Evolutionary conservation across 108 stramenopile genomes (phyloP), one percentile per base, ranked within the genome.

Genomic region (Pseudonitzschia multistriata): DNA sequence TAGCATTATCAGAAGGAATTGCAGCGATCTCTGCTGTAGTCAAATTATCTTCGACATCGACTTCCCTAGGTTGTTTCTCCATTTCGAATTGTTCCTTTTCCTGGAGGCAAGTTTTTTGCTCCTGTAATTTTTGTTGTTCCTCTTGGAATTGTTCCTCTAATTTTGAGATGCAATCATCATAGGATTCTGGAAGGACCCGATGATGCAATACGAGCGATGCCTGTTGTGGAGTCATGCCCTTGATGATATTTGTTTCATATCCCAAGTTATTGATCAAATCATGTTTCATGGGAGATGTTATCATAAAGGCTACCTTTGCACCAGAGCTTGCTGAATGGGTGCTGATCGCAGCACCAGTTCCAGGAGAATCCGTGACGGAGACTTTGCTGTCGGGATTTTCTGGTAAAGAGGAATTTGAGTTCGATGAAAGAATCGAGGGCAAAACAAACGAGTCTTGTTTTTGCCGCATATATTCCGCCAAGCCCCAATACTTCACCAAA

Each of bases 261-360:
- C 83, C 81, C 54, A 87, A 48, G 4, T 37, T n/a, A 5, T 76
- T 50, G 1, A 13, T 47, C 47, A 87, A 47, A 57, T 74, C 69
- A 24, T 73, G 50, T 62, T 74, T 74, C 78, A 82, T 82, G 13
- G 75, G 39, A 14, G 75, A 33, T 27, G 85, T 83, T n/a, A 87
- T 81, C 80, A 87, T 82, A 47, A 87, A 87, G 24, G 85, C 80
- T 42, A 87, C 72, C 52, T 74, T 68, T 15, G 72, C 83, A 8
- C 24, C 25, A 19, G 11, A 8, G 39, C 21, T 59, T 3, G 37
- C 55, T 1, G 39, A 21, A 28, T 45, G 4, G 24, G 22, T 37
- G 19, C 54, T 45, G 22, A 17, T 55, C 0, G 11, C 21, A 28
- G 30, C 27, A 52, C 22, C 24, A 21, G 33, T 70, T 55, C 8